A percentile compares a stretch with the other conserved stretches of the same genome.
Conservation (phyloP, 75 land plant genomes). For the Sequoiadendron giganteum region DNA sequence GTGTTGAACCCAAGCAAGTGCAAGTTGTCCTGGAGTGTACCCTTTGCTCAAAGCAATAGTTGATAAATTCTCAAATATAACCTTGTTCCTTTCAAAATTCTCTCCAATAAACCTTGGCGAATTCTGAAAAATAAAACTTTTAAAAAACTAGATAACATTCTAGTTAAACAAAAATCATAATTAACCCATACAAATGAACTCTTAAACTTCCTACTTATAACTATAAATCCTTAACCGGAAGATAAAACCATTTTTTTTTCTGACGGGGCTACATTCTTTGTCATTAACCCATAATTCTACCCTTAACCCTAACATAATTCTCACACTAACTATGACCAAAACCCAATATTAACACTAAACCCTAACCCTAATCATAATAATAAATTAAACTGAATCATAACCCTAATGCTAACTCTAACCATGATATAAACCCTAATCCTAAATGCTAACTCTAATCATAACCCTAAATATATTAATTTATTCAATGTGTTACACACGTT, state of each 20-base stretch:
- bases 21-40: slow-evolving; percentile 54
- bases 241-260: too few relatives aligned
- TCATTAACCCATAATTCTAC: background rate
- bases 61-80: slow-evolving; percentile 23
- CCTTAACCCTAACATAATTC: too few relatives aligned
- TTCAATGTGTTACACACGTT: too few relatives aligned
- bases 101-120: slow-evolving; percentile 40
- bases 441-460: too few relatives aligned
- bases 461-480: too few relatives aligned
- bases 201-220: slow-evolving; percentile 36
- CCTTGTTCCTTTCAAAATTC: slow-evolving; percentile 43
- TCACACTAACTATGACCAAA: too few relatives aligned
- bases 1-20: slow-evolving; percentile 73
- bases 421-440: too few relatives aligned
- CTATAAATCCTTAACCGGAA: slow-evolving; percentile 2
- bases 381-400: too few relatives aligned
- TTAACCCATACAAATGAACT: slow-evolving; percentile 17
- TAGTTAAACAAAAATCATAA: background rate
- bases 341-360: too few relatives aligned
- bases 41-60: slow-evolving; percentile 50
- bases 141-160: background rate
- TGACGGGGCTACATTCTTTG: slow-evolving; percentile 10
- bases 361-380: too few relatives aligned
- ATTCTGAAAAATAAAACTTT: background rate
- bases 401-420: too few relatives aligned